Percentiles rank a stretch among this genome's conserved stretches.
These are phyloP conservation scores for Angophora floribunda DNA, from an alignment of 345 rosid species.

Conservation along the genomic window DNA sequence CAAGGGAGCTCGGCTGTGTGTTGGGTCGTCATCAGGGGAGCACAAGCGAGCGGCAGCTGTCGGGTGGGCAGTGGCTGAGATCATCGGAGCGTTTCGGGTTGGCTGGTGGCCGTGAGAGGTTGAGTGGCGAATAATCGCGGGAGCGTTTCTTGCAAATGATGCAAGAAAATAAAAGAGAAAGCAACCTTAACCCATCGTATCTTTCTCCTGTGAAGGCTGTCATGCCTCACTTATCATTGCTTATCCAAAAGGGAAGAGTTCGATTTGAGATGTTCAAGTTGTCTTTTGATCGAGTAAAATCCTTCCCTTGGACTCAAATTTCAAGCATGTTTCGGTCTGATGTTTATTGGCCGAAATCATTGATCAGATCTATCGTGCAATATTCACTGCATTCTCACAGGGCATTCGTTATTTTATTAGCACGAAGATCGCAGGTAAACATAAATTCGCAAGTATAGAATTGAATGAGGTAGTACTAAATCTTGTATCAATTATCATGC, in stretches of 20 bases:
- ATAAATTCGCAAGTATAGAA: background rate
- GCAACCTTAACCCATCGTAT: background rate
- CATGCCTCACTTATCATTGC: rapidly evolving
- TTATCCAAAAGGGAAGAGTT: background rate
- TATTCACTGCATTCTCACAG: background rate
- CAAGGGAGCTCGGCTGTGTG: too few species aligned
- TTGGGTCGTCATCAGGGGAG: too few species aligned
- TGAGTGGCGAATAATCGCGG: too few species aligned
- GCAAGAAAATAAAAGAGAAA: background rate
- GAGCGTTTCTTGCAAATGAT: too few species aligned
- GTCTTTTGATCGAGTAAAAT: background rate
- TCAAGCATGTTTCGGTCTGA: background rate
- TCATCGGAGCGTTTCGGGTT: too few species aligned
- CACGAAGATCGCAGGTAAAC: background rate
- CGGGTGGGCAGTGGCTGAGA: too few species aligned
- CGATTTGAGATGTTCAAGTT: background rate
- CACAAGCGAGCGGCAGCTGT: too few species aligned
- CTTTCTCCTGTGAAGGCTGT: background rate
- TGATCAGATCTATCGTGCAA: background rate
- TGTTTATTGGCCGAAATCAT: background rate
- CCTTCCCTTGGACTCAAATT: too few species aligned
- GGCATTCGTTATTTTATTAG: background rate
- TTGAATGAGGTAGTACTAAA: background rate
- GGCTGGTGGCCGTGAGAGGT: too few species aligned
- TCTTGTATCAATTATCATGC: background rate